These are phyloP conservation scores for Drechslerella stenobrocha DNA, from an alignment of 2,329 filamentous ascomycete species.

Conservation along the genomic window DNA sequence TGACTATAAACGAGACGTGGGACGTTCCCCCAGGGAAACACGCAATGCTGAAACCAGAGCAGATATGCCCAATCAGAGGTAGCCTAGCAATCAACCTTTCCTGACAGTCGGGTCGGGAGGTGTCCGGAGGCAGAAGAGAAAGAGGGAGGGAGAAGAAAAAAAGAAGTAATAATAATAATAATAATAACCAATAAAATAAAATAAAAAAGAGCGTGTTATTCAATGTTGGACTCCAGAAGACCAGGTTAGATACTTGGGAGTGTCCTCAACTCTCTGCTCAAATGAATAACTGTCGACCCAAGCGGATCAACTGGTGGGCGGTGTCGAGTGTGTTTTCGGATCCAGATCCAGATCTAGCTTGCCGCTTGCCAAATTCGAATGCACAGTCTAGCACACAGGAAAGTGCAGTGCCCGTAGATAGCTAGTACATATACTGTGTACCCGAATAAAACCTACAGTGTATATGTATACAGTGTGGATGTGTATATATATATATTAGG, in stretches of 20 bases:
- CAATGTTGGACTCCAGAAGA: too few relatives aligned
- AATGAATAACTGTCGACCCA: slow-evolving; percentile 38
- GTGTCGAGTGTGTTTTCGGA: slow-evolving; percentile 5
- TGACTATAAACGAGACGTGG: too few relatives aligned
- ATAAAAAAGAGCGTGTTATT: background rate
- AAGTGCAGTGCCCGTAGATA: too few relatives aligned
- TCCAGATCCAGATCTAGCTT: background rate
- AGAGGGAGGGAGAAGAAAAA: background rate
- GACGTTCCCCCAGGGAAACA: too few relatives aligned
- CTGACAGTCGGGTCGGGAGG: too few relatives aligned
- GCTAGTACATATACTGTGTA: background rate
- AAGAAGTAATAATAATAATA: background rate
- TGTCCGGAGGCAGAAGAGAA: too few relatives aligned
- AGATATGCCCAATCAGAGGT: too few relatives aligned
- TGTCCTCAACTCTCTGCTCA: slow-evolving; percentile 22
- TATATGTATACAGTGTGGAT: background rate
- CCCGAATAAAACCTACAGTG: background rate
- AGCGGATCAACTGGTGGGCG: slow-evolving; percentile 33
- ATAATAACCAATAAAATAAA: too few relatives aligned
- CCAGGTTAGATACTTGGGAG: background rate
- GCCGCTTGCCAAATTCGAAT: too few relatives aligned
- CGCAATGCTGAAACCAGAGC: too few relatives aligned
- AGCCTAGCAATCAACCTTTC: too few relatives aligned
- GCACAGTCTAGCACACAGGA: too few relatives aligned
- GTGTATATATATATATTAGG: background rate